Evolutionary conservation across 2,329 filamentous ascomycete species (phyloP).

Genomic region (Diaporthe citriasiana): DNA sequence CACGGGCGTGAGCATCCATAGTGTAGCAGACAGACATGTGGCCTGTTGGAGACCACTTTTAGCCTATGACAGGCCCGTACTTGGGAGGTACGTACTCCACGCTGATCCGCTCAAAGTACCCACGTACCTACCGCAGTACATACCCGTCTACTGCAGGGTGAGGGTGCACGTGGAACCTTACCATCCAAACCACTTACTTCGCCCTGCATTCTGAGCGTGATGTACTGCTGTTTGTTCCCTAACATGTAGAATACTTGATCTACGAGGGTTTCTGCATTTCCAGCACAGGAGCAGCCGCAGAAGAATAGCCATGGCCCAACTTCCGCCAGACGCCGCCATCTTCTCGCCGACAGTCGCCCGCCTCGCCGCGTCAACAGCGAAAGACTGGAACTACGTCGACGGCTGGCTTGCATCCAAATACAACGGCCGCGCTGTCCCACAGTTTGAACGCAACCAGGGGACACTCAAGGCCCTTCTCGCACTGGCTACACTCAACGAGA

Average conservation of each 20-base stretch:
- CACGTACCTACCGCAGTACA: background rate
- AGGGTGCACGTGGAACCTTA: background rate
- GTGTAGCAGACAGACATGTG: constrained; percentile 10
- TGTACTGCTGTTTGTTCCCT: background rate
- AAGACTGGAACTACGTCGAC: constrained; percentile 93
- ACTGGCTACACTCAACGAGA: constrained; percentile 82
- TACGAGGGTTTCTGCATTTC: too few relatives aligned
- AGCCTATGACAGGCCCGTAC: background rate
- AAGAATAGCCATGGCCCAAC: constrained; percentile 53
- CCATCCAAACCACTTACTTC: background rate
- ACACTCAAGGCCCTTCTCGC: constrained; percentile 83
- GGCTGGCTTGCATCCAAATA: constrained; percentile 84
- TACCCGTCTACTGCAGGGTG: too few relatives aligned
- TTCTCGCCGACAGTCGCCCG: constrained; percentile 79
- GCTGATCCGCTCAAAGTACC: background rate
- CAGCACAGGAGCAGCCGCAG: background rate
- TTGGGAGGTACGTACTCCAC: background rate
- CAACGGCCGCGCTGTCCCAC: constrained; percentile 72
- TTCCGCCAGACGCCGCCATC: constrained; percentile 64
- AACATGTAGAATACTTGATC: background rate
- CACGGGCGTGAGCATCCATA: background rate
- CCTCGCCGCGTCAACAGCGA: constrained; percentile 83
- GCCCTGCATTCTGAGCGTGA: background rate
- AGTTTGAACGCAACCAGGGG: constrained; percentile 89
- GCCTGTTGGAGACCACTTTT: constrained; percentile 8